Percentiles rank a stretch among this genome's conserved stretches.
Evolutionary conservation across 1,284 basidiomycete genomes (phyloP).

Genomic region (Naganishia cerealis): DNA sequence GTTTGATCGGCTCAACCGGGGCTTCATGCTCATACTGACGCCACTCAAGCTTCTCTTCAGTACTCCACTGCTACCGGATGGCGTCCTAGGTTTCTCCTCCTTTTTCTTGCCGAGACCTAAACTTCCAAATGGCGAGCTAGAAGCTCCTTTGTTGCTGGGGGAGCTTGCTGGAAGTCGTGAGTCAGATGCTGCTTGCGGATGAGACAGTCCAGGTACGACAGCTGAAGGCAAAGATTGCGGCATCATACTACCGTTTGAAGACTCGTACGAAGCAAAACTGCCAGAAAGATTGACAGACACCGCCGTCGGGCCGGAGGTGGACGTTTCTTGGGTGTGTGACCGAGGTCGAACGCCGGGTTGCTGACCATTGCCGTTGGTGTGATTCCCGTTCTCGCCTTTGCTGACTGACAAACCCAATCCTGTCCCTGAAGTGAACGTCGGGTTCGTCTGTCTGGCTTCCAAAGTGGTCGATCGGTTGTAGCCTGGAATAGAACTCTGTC

Average conservation of each 20-base stretch:
- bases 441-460: slow-evolving; percentile 10
- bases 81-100: slow-evolving; percentile 25
- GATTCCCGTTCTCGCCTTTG: slow-evolving; percentile 12
- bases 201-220: slow-evolving; percentile 13
- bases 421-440: not conserved
- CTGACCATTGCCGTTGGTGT: not conserved
- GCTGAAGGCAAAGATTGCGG: not conserved
- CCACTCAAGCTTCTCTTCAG: slow-evolving; percentile 34
- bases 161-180: slow-evolving; percentile 20
- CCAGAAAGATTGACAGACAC: slow-evolving; percentile 7
- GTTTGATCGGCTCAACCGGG: slow-evolving; percentile 42
- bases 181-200: slow-evolving; percentile 20
- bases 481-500: not conserved
- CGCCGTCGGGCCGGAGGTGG: not conserved
- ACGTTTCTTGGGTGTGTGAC: slow-evolving; percentile 20
- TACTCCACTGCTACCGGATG: slow-evolving; percentile 39
- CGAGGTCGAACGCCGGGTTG: slow-evolving; percentile 5
- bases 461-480: not conserved
- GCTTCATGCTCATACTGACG: slow-evolving; percentile 42
- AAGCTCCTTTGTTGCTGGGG: not conserved
- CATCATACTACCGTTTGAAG: not conserved
- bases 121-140: slow-evolving; percentile 26
- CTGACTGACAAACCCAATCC: slow-evolving; percentile 15
- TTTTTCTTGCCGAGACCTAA: slow-evolving; percentile 26
- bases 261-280: slow-evolving; percentile 17